These are phyloP conservation scores for Taiozyma sp. DNA, from an alignment of 1,139 yeast species.

Conservation along the genomic window DNA sequence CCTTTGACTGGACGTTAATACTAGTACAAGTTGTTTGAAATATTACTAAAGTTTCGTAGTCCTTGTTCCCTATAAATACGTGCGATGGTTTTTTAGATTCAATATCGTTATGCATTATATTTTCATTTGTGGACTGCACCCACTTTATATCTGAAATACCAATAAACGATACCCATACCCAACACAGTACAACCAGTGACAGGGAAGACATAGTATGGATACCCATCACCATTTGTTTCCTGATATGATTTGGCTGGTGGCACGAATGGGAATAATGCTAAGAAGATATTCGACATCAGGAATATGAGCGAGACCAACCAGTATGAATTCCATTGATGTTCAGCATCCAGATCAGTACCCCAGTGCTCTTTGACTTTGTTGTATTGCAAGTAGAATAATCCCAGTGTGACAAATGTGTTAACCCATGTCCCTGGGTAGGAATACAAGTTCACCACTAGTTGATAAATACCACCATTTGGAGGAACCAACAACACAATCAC, in stretches of 20 bases:
- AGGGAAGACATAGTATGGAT: constrained; percentile 56
- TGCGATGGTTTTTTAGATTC: too few species aligned
- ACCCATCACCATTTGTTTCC: constrained; percentile 27
- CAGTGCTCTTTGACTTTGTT: constrained; percentile 31
- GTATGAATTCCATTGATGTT: constrained; percentile 21
- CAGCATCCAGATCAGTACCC: constrained; percentile 23
- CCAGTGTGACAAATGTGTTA: constrained; percentile 37
- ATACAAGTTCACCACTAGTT: constrained; percentile 43
- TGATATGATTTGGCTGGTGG: constrained; percentile 35
- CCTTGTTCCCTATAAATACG: too few species aligned
- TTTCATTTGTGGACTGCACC: not conserved
- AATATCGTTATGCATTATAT: too few species aligned
- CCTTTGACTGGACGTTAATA: not conserved
- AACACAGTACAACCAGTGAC: constrained; percentile 45
- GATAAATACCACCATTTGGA: constrained; percentile 43
- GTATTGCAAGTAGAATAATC: constrained; percentile 36
- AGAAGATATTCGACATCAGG: constrained; percentile 42
- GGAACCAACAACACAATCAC: constrained; percentile 40
- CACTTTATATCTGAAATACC: constrained; percentile 20
- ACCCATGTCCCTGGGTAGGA: constrained; percentile 51
- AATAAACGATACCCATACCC: constrained; percentile 40
- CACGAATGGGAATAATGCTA: constrained; percentile 52
- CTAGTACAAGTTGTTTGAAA: not conserved
- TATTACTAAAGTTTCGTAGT: too few species aligned
- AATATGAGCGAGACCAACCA: constrained; percentile 31